These are phyloP conservation scores for Didymellaceae sp. DNA, from an alignment of 2,329 filamentous ascomycete species.

Conservation along the genomic window DNA sequence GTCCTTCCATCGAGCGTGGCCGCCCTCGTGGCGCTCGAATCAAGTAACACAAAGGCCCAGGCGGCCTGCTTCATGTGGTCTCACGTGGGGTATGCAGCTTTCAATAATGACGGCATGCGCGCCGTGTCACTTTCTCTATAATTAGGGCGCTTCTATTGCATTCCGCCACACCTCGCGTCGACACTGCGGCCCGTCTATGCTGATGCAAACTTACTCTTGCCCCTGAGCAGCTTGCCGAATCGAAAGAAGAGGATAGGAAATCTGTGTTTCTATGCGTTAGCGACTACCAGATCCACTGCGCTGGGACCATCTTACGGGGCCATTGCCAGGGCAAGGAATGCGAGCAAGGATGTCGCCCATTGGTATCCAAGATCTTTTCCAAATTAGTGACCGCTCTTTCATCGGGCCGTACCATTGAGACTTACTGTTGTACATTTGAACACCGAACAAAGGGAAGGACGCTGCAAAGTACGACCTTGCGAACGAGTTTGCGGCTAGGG, in stretches of 20 bases:
- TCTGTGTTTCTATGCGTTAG: constrained; percentile 45
- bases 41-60: constrained; percentile 37
- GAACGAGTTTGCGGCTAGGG: constrained; percentile 59
- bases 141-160: constrained; percentile 32
- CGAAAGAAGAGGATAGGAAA: constrained; percentile 57
- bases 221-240: constrained; percentile 57
- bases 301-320: constrained; percentile 50
- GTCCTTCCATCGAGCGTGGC: constrained; percentile 41
- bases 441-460: constrained; percentile 56
- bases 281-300: constrained; percentile 33
- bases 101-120: constrained; percentile 43
- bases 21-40: constrained; percentile 45
- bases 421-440: constrained; percentile 61
- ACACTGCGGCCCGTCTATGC: constrained; percentile 30
- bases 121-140: constrained; percentile 46
- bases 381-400: constrained; percentile 56
- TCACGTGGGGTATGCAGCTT: constrained; percentile 44
- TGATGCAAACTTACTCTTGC: constrained; percentile 56
- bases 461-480: constrained; percentile 57
- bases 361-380: constrained; percentile 55
- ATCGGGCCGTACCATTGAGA: constrained; percentile 30
- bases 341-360: constrained; percentile 57
- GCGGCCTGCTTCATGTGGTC: constrained; percentile 43
- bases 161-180: constrained; percentile 18
- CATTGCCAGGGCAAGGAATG: constrained; percentile 58